Base-by-base conservation (phyloP, 352 stramenopile species). In the Pythium graminicola region DNA sequence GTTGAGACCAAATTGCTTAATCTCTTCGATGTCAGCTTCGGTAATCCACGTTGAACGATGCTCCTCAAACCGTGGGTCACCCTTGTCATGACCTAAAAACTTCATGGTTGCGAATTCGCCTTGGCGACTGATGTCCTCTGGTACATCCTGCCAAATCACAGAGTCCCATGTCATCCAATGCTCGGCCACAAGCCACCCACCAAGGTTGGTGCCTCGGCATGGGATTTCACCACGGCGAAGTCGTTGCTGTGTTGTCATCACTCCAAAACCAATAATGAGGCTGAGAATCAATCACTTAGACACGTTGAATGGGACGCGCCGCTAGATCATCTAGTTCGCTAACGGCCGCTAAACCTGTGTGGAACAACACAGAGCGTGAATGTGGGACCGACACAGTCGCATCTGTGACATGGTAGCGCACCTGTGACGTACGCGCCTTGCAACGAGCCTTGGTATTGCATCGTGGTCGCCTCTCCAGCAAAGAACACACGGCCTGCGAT, bases 111-210 rank as follows among this genome's bases (percentile, higher is more conserved):
- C 62, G 54, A 72, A 75, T 55, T 86, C 75, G 40, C 75, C 75
- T 33, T 76, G 45, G 35, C 39, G 50, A 22, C 50, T 61, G 20
- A 82, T 66, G 33, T 69, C 89, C 74, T 26, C 60, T 62, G 64
- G 71, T 16, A 86, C 73, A 47, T 89, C 84, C 23, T 73, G 72
- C 75, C 95, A 95, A 53, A 97, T 88, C 17, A 66, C 77, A 4
- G 79, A 81, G 13, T 81, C 65, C 57, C 72, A 80, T 13, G 78
- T 90, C 67, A 96, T 91, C 68, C 83, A 94, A 44, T 80, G 65
- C 65, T 96, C 86, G 24, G 79, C 56, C 1, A 96, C 63, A 6
- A 95, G 69, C 86, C 86, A 96, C 22, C 86, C 83, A 8, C 84
- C 86, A 23, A 94, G 65, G 59, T 96, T 96, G 10, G 86, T 70